Evolutionary conservation across 2,329 filamentous ascomycete species (phyloP), one percentile per base, ranked within the genome.

Genomic region (Trichoderma endophyticum): DNA sequence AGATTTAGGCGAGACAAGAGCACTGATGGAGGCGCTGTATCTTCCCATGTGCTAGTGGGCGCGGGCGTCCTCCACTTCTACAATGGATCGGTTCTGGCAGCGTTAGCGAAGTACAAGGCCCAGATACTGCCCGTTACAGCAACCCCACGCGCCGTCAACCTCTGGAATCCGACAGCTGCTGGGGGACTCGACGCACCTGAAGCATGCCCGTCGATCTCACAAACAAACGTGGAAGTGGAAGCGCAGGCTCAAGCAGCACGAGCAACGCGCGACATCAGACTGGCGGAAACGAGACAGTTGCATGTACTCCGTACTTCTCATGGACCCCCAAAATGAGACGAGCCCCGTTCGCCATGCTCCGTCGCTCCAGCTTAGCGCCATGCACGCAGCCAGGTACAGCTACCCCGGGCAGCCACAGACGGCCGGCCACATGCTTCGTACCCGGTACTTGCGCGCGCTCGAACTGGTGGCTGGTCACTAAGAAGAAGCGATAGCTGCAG

Each of bases 1-100:
- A 57, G 65, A 36, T 39, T 68, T 68, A 72, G 70, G 70, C 70
- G 70, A 72, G 70, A 65, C 61, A 32, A 6, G n/a, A 32, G 28
- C 28, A n/a, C 56, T 60, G 56, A 30, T 60, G 18, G 56, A 30
- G 28, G 28, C 28, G 26, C 56, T 60, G 56, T 51, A 51, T 51
- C 43, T 51, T 51, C 43, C 43, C n/a, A 51, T 51, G 43, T 51
- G 43, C 43, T 51, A 48, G 18, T 48, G n/a, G 43, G 43, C n/a
- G n/a, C n/a, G n/a, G 43, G n/a, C n/a, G 43, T 24, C n/a, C 43
- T 48, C 43, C 43, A 51, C 43, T 51, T 51, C 43, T 51, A 51
- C n/a, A 51, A 51, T 51, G 59, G 26, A 62, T 32, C 30, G 61
- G 6, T 57, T 57, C 18, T 63, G 61, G 61, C 32, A 36, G 59